Percentiles rank a stretch among this genome's conserved stretches.
Evolutionary conservation across 192 early-diverging fungal species (phyloP).

Genomic region (Coemansia sp.): DNA sequence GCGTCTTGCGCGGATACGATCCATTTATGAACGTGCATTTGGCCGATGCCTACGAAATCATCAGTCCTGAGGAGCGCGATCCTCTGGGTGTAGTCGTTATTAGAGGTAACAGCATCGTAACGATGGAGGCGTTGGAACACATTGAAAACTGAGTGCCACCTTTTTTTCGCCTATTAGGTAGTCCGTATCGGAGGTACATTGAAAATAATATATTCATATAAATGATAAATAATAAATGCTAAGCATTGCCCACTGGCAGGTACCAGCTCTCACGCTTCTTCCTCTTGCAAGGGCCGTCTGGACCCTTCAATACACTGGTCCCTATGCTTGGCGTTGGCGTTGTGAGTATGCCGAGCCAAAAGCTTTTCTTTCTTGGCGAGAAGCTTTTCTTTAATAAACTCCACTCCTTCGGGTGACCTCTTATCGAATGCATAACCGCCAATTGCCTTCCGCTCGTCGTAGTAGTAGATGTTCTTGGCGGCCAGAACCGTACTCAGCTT

Average conservation of each 20-base stretch:
- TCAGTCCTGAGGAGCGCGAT: constrained; percentile 65
- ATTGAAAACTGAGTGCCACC: constrained; percentile 33
- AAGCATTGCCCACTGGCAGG: too few relatives aligned
- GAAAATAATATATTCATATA: not conserved
- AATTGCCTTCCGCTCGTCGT: not conserved
- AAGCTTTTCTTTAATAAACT: not conserved
- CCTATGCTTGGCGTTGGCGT: not conserved
- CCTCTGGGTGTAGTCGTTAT: constrained; percentile 88
- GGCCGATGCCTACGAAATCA: constrained; percentile 87
- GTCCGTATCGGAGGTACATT: too few relatives aligned
- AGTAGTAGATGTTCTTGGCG: not conserved
- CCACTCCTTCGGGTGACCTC: constrained; percentile 1
- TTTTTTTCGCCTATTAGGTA: not conserved
- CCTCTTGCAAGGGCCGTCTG: not conserved
- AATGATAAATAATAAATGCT: too few relatives aligned
- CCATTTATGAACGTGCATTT: constrained; percentile 99
- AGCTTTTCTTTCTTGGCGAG: not conserved
- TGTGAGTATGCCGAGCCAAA: not conserved
- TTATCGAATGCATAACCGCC: not conserved
- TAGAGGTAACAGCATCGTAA: constrained; percentile 75
- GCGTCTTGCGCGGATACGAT: constrained; percentile 96
- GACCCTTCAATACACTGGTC: not conserved
- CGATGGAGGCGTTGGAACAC: constrained; percentile 70
- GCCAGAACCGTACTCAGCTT: not conserved
- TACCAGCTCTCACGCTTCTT: not conserved